phyloP scores from a whole-genome alignment of 148 eudicot genomes.

The Rhododendron griersonianum region DNA sequence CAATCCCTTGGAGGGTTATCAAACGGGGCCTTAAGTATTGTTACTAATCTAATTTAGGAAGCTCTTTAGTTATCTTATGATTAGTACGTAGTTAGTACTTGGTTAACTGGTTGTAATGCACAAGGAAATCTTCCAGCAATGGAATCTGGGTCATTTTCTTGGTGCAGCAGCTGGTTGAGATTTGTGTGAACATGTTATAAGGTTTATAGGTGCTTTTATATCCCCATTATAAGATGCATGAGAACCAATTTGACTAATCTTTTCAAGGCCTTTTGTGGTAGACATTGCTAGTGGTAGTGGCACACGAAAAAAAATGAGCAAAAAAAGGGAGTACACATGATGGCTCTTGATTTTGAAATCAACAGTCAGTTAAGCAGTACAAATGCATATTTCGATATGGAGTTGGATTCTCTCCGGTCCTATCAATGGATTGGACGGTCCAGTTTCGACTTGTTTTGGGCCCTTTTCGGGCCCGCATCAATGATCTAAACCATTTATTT shows the following conservation, averaged over 20 bases:
- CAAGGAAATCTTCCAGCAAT: neutral
- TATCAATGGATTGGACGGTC: too few species aligned
- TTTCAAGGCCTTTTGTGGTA: neutral
- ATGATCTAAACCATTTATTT: too few species aligned
- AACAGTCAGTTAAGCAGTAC: neutral
- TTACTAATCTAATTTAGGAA: neutral
- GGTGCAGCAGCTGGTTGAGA: neutral
- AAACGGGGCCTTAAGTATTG: too few species aligned
- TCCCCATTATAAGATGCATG: neutral
- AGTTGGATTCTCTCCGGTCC: too few species aligned
- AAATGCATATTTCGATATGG: neutral
- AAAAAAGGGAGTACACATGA: neutral
- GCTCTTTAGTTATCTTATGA: neutral
- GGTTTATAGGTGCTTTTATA: neutral
- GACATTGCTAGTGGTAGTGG: neutral
- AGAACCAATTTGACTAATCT: neutral
- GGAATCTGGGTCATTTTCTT: neutral
- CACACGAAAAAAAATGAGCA: neutral
- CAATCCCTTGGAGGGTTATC: too few species aligned
- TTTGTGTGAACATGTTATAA: neutral
- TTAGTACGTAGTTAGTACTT: too few species aligned
- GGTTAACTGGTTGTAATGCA: too few species aligned
- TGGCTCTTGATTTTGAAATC: neutral
- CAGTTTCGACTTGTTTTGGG: too few species aligned
- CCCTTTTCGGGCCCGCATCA: too few species aligned